Conservation (phyloP, 2,329 filamentous ascomycete species). For the Aspergillus sp. region DNA sequence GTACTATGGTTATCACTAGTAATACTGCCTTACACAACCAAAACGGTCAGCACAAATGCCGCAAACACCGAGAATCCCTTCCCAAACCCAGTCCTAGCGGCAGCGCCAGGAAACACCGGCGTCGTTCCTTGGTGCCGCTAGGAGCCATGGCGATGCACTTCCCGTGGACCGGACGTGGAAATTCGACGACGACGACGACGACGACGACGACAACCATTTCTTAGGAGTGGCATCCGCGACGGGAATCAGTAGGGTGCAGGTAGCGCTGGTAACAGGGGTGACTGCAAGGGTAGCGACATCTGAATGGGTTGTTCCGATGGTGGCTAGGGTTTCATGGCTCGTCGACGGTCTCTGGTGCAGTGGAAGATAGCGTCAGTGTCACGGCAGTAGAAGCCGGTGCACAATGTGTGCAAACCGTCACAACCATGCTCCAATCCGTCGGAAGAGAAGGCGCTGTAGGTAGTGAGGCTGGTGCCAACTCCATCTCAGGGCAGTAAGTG, state of each 20-base stretch:
- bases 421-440: conserved; percentile 33
- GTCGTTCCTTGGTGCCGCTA: conserved; percentile 10
- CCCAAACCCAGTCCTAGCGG: conserved; percentile 5
- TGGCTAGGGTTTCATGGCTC: neutral
- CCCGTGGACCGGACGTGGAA: conserved; percentile 7
- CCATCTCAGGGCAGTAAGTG: conserved; percentile 28
- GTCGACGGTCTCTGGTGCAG: conserved; percentile 1
- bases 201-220: no score
- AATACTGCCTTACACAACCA: neutral
- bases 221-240: neutral
- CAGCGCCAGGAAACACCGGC: conserved; percentile 16
- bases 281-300: neutral
- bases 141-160: conserved; percentile 6
- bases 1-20: neutral
- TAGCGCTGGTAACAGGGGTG: neutral
- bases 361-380: conserved; percentile 24
- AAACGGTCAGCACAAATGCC: neutral
- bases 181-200: conserved; percentile 7
- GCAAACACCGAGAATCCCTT: neutral
- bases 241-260: neutral
- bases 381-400: conserved; percentile 32
- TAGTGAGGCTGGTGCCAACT: conserved; percentile 20
- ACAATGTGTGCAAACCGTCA: conserved; percentile 33
- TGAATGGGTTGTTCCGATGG: neutral
- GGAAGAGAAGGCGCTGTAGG: conserved; percentile 20